Evolutionary conservation across 2,329 filamentous ascomycete species (phyloP).

Genomic region (Microcyclosporella mali): DNA sequence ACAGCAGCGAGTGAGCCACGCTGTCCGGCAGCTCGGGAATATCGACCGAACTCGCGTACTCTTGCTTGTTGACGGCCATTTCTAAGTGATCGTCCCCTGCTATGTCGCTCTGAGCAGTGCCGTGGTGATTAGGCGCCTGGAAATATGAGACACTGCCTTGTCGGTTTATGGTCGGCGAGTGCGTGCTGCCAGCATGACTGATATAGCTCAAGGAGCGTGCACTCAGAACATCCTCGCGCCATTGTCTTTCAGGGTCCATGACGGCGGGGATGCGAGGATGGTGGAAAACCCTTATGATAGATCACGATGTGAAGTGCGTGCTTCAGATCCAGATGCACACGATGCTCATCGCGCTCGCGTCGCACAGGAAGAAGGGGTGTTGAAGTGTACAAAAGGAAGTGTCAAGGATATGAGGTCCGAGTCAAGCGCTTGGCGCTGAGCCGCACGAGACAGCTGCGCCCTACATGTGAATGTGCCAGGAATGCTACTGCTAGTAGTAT

Average conservation of each 20-base stretch:
- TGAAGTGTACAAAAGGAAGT: too few species aligned
- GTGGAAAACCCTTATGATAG: too few species aligned
- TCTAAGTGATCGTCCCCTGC: slow-evolving; percentile 23
- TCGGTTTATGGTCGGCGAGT: slow-evolving; percentile 7
- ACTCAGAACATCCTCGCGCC: slow-evolving; percentile 30
- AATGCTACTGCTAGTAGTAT: too few species aligned
- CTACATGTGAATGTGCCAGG: too few species aligned
- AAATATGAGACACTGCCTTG: slow-evolving; percentile 13
- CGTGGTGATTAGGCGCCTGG: slow-evolving; percentile 16
- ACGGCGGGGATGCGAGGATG: slow-evolving; percentile 1
- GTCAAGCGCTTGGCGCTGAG: too few species aligned
- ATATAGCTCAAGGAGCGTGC: slow-evolving; percentile 32
- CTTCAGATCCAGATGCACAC: too few species aligned
- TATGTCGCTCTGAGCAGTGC: slow-evolving; percentile 21
- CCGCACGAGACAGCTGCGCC: too few species aligned
- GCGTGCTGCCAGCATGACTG: slow-evolving; percentile 20
- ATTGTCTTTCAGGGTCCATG: slow-evolving; percentile 18
- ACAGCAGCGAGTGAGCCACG: slow-evolving; percentile 28
- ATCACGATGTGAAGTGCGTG: too few species aligned
- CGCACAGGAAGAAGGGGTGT: too few species aligned
- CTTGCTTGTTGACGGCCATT: slow-evolving; percentile 16
- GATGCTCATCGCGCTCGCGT: too few species aligned
- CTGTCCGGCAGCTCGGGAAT: slow-evolving; percentile 24
- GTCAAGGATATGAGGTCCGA: too few species aligned
- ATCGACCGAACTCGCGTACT: slow-evolving; percentile 3